A percentile compares a stretch with the other conserved stretches of the same genome.
Conservation (phyloP, 1,284 basidiomycete genomes). For the Trametes versicolor region DNA sequence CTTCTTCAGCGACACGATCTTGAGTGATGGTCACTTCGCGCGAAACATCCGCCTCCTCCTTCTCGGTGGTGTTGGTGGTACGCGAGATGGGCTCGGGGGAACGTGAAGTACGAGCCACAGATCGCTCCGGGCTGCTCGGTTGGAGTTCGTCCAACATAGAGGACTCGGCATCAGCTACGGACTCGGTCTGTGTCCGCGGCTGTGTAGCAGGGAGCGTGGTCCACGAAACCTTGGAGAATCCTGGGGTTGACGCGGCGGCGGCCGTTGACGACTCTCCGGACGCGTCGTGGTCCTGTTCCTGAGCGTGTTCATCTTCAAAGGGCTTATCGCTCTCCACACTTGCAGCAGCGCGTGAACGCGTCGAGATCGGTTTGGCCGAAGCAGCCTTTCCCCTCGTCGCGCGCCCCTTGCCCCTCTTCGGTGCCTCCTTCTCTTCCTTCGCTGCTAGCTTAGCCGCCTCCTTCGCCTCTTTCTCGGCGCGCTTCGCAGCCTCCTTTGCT, state of each 20-base stretch:
- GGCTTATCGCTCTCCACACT: slow-evolving; percentile 16
- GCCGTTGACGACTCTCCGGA: not conserved
- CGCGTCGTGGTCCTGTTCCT: not conserved
- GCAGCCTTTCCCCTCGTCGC: slow-evolving; percentile 11
- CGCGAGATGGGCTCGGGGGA: slow-evolving; percentile 18
- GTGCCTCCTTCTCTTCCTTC: slow-evolving; percentile 26
- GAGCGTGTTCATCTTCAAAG: not conserved
- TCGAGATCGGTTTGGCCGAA: slow-evolving; percentile 24
- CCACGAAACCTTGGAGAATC: slow-evolving; percentile 37
- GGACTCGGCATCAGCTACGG: slow-evolving; percentile 36
- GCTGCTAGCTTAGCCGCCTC: slow-evolving; percentile 26
- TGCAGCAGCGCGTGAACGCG: slow-evolving; percentile 13
- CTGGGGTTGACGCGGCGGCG: slow-evolving; percentile 12
- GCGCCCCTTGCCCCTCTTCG: slow-evolving; percentile 16
- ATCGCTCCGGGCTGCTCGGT: slow-evolving; percentile 46
- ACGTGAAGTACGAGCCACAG: slow-evolving; percentile 1
- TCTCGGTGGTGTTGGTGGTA: not conserved
- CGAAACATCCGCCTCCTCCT: slow-evolving; percentile 16
- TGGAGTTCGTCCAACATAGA: slow-evolving; percentile 50
- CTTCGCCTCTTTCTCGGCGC: slow-evolving; percentile 34
- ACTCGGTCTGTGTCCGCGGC: slow-evolving; percentile 26
- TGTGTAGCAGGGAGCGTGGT: slow-evolving; percentile 30
- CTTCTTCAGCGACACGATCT: not conserved
- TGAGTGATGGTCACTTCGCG: slow-evolving; percentile 19
- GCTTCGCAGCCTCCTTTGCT: slow-evolving; percentile 31